Conservation (phyloP, 1,139 yeast genomes). For the Geotrichum fermentans region DNA sequence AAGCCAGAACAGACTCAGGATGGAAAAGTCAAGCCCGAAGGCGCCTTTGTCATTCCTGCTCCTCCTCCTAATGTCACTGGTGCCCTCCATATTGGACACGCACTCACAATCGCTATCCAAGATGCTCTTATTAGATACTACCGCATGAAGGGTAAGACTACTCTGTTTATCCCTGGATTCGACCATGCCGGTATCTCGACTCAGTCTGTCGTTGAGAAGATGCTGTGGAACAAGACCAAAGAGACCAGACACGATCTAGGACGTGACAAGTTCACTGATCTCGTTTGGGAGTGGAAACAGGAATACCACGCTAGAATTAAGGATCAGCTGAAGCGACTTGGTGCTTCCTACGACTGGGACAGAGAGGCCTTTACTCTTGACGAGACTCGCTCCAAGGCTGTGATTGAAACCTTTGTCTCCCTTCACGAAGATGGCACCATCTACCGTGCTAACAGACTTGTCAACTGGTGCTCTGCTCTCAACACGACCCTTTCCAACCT, state of each 20-base stretch:
- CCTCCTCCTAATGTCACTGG: conserved; percentile 99
- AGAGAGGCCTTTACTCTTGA: conserved; percentile 91
- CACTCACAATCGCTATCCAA: conserved; percentile 90
- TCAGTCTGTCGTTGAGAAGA: conserved; percentile 96
- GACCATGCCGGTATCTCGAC: conserved; percentile 99
- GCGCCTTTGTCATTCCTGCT: conserved; percentile 85
- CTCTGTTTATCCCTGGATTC: conserved; percentile 89
- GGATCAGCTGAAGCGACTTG: conserved; percentile 76
- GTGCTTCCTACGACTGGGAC: conserved; percentile 96
- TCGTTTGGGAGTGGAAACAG: conserved; percentile 98
- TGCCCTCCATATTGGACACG: conserved; percentile 98
- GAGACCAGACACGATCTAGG: conserved; percentile 93
- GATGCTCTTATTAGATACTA: conserved; percentile 88
- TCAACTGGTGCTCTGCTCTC: conserved; percentile 93
- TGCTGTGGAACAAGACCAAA: conserved; percentile 81
- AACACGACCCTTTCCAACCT: conserved; percentile 94
- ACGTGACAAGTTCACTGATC: conserved; percentile 79
- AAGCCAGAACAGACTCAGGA: conserved; percentile 76
- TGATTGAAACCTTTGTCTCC: conserved; percentile 84
- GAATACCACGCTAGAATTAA: conserved; percentile 84
- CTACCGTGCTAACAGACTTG: conserved; percentile 88
- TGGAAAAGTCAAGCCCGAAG: conserved; percentile 76
- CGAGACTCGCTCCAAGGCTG: conserved; percentile 73
- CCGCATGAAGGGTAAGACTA: conserved; percentile 96
- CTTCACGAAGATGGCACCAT: conserved; percentile 92